Percentiles rank a stretch among this genome's conserved stretches.
Conservation (phyloP, 2,329 filamentous ascomycete genomes). For the Orbilia javanica region DNA sequence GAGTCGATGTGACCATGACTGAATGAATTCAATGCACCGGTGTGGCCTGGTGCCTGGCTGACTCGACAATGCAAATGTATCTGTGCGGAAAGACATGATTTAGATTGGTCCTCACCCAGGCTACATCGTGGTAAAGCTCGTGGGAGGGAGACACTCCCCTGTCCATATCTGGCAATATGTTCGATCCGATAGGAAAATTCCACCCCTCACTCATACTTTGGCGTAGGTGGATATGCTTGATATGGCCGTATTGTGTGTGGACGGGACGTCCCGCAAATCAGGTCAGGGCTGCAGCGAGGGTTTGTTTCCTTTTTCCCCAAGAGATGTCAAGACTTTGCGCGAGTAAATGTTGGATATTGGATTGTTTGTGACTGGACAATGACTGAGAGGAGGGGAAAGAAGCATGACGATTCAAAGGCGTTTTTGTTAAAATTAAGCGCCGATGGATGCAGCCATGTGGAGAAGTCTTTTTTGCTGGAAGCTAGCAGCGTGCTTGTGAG, state of each 20-base stretch:
- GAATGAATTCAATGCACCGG: too few relatives aligned
- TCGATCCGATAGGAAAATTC: slow-evolving; percentile 2
- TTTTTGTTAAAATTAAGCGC: slow-evolving; percentile 24
- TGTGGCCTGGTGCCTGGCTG: neutral
- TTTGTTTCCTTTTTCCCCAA: neutral
- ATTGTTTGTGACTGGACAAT: slow-evolving; percentile 16
- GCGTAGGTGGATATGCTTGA: too few relatives aligned
- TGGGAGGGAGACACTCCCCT: slow-evolving; percentile 1
- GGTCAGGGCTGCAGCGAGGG: neutral
- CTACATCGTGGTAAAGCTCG: neutral
- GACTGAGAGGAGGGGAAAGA: neutral
- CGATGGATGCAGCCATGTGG: slow-evolving; percentile 27
- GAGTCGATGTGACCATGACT: too few relatives aligned
- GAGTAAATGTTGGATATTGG: neutral
- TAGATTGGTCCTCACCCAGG: slow-evolving; percentile 14
- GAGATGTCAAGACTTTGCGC: neutral
- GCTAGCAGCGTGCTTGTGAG: too few relatives aligned
- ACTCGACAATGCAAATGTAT: neutral
- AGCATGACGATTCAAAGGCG: neutral
- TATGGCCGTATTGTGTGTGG: neutral
- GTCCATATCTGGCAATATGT: slow-evolving; percentile 6
- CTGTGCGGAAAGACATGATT: slow-evolving; percentile 6
- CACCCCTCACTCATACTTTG: slow-evolving; percentile 3
- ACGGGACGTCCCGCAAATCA: slow-evolving; percentile 29
- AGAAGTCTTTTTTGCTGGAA: neutral